Evolutionary conservation across 2,329 filamentous ascomycete species (phyloP), one percentile per base, ranked within the genome.

Genomic region (Fusarium sp.): DNA sequence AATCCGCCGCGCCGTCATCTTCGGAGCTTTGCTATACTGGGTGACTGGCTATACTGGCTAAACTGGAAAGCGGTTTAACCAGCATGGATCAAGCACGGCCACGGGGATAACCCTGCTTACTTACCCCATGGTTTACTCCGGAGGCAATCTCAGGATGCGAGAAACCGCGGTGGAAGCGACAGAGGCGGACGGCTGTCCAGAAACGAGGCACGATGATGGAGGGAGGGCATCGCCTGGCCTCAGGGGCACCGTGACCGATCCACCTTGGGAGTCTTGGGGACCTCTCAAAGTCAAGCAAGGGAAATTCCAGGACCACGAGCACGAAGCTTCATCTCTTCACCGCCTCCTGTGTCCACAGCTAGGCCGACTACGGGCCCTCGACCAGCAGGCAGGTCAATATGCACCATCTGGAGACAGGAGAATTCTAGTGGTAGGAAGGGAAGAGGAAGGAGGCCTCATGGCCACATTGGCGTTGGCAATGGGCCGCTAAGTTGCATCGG

Each of bases 401-500:
- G 77, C 76, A 79, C 68, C 72, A 64, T 54, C 35, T 52, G 66
- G 52, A 70, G 68, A 67, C 50, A 70, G 57, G 66, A 67, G 63
- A 57, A 41, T 67, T 65, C 68, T 73, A 72, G 74, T 78, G 77
- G 77, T 68, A 76, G 76, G 74, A 57, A 70, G 35, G 48, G 50
- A 59, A 64, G 62, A 52, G 41, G 65, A 76, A 72, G 75, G 67
- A 76, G 70, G 71, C 69, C 69, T 77, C 59, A 70, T 75, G 69
- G 76, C 66, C 67, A 69, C 68, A 71, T 76, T 72, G 72, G 74
- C 69, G 72, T 69, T 71, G 75, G 66, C 62, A 72, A 76, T 73
- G 71, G 73, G 76, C 74, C 77, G 63, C 76, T 70, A 75, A 75
- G 76, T 79, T 77, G 67, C 74, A 78, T 79, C 68, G 67, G 63